Percentiles rank a stretch among this genome's conserved stretches.
These are phyloP conservation scores for Ophiostoma pallidulum DNA, from an alignment of 2,329 filamentous ascomycete genomes.

Conservation along the genomic window DNA sequence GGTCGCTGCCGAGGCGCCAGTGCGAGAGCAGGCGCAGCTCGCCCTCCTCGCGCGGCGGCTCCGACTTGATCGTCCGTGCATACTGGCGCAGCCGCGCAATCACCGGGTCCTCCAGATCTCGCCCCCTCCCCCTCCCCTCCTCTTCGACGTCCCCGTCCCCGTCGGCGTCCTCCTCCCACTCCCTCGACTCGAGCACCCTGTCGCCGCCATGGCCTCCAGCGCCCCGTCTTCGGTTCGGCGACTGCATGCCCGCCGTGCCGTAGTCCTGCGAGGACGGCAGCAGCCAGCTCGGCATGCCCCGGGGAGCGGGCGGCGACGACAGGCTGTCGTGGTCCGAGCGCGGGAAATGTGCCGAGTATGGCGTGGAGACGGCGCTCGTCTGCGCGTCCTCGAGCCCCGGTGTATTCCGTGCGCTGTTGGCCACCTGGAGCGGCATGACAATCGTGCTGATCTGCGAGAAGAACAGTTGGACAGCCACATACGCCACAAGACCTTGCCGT, in stretches of 20 bases:
- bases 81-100: conserved; percentile 28
- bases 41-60: conserved; percentile 17
- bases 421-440: conserved; percentile 9
- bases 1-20: conserved; percentile 29
- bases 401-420: not conserved
- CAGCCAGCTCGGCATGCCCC: conserved; percentile 4
- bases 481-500: conserved; percentile 11
- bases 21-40: conserved; percentile 24
- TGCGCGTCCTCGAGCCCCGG: not conserved
- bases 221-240: not conserved
- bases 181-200: not conserved
- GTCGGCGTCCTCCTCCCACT: not conserved
- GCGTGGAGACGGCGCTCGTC: not conserved
- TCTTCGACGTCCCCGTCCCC: not conserved
- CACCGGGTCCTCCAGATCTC: conserved; percentile 20
- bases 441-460: conserved; percentile 17
- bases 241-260: not conserved
- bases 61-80: conserved; percentile 22
- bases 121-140: conserved; percentile 10
- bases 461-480: conserved; percentile 13
- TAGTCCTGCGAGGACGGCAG: conserved; percentile 11
- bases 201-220: not conserved
- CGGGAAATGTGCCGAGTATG: not conserved
- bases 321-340: not conserved
- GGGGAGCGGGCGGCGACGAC: conserved; percentile 11